A percentile compares a stretch with the other conserved stretches of the same genome.
Evolutionary conservation across 495 filamentous ascomycete genomes (phyloP).

Genomic region (Tuber calosporum): DNA sequence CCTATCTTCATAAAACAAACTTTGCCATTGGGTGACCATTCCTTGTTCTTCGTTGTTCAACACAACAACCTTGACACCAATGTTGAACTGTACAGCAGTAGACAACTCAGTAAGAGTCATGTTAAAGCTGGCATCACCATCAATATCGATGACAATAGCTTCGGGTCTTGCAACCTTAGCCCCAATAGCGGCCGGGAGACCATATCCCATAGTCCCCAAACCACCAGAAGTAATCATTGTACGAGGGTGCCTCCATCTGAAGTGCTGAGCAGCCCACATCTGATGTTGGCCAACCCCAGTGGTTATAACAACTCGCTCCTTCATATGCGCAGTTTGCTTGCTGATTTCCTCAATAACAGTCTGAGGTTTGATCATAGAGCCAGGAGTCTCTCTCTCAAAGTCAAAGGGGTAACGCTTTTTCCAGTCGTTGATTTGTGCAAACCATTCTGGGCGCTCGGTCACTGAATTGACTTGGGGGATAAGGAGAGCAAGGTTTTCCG

Average conservation of each 20-base stretch:
- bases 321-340: constrained; percentile 62
- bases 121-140: constrained; percentile 92
- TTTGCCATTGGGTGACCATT: constrained; percentile 97
- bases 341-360: constrained; percentile 74
- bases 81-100: constrained; percentile 86
- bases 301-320: constrained; percentile 73
- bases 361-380: constrained; percentile 81
- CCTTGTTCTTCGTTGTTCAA: constrained; percentile 95
- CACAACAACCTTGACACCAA: constrained; percentile 83
- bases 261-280: constrained; percentile 96
- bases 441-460: constrained; percentile 70
- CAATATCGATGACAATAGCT: constrained; percentile 82
- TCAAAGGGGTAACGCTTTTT: constrained; percentile 75
- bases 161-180: constrained; percentile 86
- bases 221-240: constrained; percentile 88
- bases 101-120: constrained; percentile 91
- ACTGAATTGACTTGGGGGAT: constrained; percentile 61
- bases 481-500: constrained; percentile 62
- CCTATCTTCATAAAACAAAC: constrained; percentile 84
- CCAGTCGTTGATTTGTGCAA: constrained; percentile 79
- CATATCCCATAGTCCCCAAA: constrained; percentile 92
- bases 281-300: constrained; percentile 95
- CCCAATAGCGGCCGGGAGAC: constrained; percentile 85
- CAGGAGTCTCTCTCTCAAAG: constrained; percentile 63
- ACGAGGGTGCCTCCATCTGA: constrained; percentile 77